These are phyloP conservation scores for Asterochloris sp. DNA, from an alignment of 139 green algal genomes.

Conservation along the genomic window DNA sequence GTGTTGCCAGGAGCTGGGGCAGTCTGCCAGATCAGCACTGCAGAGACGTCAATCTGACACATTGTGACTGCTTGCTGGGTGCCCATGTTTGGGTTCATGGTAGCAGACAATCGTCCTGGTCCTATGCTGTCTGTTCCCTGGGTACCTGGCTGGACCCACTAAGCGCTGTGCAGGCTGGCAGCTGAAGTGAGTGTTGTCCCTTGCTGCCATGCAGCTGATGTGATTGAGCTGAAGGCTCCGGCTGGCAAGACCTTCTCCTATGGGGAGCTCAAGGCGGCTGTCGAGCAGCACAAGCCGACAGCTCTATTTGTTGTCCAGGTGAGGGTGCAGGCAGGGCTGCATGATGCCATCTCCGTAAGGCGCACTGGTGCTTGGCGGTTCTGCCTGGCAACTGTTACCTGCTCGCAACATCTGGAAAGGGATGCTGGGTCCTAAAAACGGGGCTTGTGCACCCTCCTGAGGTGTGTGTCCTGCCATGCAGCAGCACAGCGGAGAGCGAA, in stretches of 20 bases:
- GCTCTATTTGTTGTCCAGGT: conserved; percentile 85
- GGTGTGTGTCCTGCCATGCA: not conserved
- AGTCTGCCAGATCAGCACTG: too few species aligned
- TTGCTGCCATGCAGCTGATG: conserved; percentile 41
- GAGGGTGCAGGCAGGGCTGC: too few species aligned
- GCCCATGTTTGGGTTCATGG: not conserved
- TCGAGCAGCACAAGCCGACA: conserved; percentile 76
- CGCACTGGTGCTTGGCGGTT: too few species aligned
- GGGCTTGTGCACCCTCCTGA: not conserved
- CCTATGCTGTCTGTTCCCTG: not conserved
- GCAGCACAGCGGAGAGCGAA: not conserved
- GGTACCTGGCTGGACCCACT: not conserved
- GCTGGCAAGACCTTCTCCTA: conserved; percentile 68
- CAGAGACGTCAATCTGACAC: too few species aligned
- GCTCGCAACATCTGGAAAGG: too few species aligned
- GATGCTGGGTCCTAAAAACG: too few species aligned
- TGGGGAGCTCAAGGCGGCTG: conserved; percentile 50
- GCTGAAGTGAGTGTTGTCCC: too few species aligned
- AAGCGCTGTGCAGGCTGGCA: not conserved
- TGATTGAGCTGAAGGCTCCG: conserved; percentile 67
- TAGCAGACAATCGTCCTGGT: not conserved
- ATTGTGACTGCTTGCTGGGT: not conserved
- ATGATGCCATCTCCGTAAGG: too few species aligned
- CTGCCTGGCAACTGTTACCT: too few species aligned
- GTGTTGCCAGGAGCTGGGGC: not conserved